Base-by-base conservation (phyloP, 2,329 filamentous ascomycete species). In the Fusarium lateritium region DNA sequence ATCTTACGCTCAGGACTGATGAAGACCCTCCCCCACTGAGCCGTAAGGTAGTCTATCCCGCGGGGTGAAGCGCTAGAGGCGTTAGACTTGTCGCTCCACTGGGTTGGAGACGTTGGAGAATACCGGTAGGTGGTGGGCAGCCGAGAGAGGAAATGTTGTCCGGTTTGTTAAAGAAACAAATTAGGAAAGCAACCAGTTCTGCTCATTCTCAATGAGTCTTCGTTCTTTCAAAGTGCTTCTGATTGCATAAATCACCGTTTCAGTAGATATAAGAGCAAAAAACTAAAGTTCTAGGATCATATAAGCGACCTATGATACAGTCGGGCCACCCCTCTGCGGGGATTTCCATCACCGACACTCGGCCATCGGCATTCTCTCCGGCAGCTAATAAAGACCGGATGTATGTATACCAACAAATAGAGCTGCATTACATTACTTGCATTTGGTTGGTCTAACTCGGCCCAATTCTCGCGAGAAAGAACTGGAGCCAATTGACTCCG, bases 21-120 rank as follows among this genome's bases (percentile, higher is more conserved):
- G 31, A 24, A 6, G 36, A 45, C 33, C 40, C 57, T 56, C 65
- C 65, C 61, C 65, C 65, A 60, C 65, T 65, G 38, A 45, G 38
- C 51, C 33, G 55, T 59, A 19, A 19, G 19, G 19, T 19, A 44
- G 40, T 44, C 52, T 43, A 54, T 67, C 58, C 64, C 64, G 43
- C 64, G 64, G 65, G 65, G 65, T 55, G 21, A 60, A 60, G 47
- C 59, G 45, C 49, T 68, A 67, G 31, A 52, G 43, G 38, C 45
- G 47, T 47, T 59, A 45, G 31, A n/a, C 40, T 49, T 52, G 47
- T 14, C 14, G 59, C 42, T 46, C 51, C 55, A 56, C 56, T 50
- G 57, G 24, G 52, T 67, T 69, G 56, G 66, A 59, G 62, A 56
- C 14, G 50, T 70, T 70, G 67, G 67, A 70, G 62, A 70, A 60